phyloP scores from a whole-genome alignment of 2,329 filamentous ascomycete species.

The Chrysosphaeria jannelii region DNA sequence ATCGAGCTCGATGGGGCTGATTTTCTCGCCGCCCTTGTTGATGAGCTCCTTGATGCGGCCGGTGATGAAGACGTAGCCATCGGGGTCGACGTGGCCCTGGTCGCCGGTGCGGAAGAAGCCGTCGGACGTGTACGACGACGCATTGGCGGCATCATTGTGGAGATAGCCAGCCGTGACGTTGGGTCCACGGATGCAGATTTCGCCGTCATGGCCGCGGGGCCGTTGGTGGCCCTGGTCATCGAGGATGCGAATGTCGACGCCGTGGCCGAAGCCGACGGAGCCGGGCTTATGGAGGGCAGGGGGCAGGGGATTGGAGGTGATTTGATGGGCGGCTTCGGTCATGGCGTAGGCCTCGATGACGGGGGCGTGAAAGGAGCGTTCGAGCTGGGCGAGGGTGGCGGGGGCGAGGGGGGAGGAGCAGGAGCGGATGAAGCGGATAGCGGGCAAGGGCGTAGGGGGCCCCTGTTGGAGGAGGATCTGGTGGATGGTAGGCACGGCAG shows the following conservation, averaged over 20 bases:
- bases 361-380: slow-evolving; percentile 44
- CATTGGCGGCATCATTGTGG: slow-evolving; percentile 54
- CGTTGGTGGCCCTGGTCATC: slow-evolving; percentile 38
- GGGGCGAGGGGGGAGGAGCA: slow-evolving; percentile 65
- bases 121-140: slow-evolving; percentile 37
- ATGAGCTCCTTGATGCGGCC: slow-evolving; percentile 86
- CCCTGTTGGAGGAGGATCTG: slow-evolving; percentile 58
- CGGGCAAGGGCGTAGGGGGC: slow-evolving; percentile 32
- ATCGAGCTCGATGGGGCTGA: slow-evolving; percentile 65
- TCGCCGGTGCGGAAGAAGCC: slow-evolving; percentile 75
- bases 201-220: slow-evolving; percentile 37
- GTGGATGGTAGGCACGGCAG: slow-evolving; percentile 76
- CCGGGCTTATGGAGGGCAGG: slow-evolving; percentile 47
- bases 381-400: slow-evolving; percentile 52
- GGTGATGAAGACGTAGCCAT: slow-evolving; percentile 63
- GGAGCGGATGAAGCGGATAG: slow-evolving; percentile 64
- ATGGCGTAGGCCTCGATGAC: slow-evolving; percentile 79
- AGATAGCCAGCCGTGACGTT: slow-evolving; percentile 69
- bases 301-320: slow-evolving; percentile 49
- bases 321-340: slow-evolving; percentile 70
- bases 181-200: slow-evolving; percentile 56
- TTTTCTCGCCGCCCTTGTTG: slow-evolving; percentile 75
- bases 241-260: slow-evolving; percentile 54
- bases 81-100: slow-evolving; percentile 50
- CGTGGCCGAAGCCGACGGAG: slow-evolving; percentile 56